These are phyloP conservation scores for Mrakia gelida DNA, from an alignment of 768 basidiomycete species.

Conservation along the genomic window DNA sequence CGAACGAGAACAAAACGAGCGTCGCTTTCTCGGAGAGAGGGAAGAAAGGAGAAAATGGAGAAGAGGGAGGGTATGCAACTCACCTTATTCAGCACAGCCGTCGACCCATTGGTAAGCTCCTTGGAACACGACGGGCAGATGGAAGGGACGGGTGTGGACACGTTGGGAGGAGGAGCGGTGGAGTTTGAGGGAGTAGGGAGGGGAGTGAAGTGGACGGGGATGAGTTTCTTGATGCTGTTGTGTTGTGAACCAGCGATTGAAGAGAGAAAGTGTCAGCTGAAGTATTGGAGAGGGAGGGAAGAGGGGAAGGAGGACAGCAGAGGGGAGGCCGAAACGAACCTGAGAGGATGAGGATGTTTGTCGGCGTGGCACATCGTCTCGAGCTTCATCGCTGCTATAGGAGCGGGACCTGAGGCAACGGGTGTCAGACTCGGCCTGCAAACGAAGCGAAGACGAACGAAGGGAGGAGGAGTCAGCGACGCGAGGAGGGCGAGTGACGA, in stretches of 20 bases:
- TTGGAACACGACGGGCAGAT: conserved; percentile 89
- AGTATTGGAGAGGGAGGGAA: background rate
- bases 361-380: conserved; percentile 85
- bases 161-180: conserved; percentile 31
- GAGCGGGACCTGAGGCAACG: conserved; percentile 56
- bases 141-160: conserved; percentile 47
- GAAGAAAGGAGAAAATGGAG: too few species aligned
- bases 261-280: conserved; percentile 24
- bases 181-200: conserved; percentile 35
- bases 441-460: conserved; percentile 16
- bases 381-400: conserved; percentile 70
- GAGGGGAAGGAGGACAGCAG: background rate
- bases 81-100: conserved; percentile 34
- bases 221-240: conserved; percentile 70
- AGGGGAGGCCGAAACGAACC: conserved; percentile 48
- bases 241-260: background rate
- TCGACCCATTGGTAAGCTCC: conserved; percentile 67
- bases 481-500: background rate
- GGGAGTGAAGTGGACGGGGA: conserved; percentile 73
- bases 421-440: conserved; percentile 59
- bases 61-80: background rate
- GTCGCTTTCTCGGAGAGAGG: too few species aligned
- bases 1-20: too few species aligned
- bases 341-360: conserved; percentile 68
- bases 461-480: background rate